phyloP scores from a whole-genome alignment of 495 filamentous ascomycete species.

The Cercophora sp. region DNA sequence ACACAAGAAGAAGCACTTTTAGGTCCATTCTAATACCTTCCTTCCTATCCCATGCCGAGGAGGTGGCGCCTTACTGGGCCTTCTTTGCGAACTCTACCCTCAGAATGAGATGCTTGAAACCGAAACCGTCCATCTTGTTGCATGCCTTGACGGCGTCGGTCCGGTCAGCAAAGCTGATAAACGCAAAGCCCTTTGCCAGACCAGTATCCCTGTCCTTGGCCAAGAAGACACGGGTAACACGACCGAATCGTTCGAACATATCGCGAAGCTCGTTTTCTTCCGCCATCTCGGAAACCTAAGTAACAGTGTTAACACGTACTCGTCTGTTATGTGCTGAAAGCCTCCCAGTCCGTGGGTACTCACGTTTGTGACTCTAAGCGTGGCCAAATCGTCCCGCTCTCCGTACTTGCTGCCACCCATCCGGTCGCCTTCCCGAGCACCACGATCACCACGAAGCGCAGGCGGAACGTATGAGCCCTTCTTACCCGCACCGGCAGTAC shows the following conservation, averaged over 20 bases:
- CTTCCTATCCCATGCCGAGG: too few relatives aligned
- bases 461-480: conserved; percentile 85
- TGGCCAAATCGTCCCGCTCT: conserved; percentile 94
- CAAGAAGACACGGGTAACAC: conserved; percentile 93
- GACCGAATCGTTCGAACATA: conserved; percentile 95
- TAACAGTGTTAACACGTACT: too few relatives aligned
- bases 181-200: conserved; percentile 94
- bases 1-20: too few relatives aligned
- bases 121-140: conserved; percentile 96
- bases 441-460: conserved; percentile 71
- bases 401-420: conserved; percentile 82
- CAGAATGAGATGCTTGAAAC: conserved; percentile 85
- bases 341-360: too few relatives aligned
- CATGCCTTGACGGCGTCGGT: conserved; percentile 85
- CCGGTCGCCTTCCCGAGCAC: conserved; percentile 64
- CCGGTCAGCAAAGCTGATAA: conserved; percentile 91
- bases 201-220: conserved; percentile 96
- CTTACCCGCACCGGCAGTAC: conserved; percentile 61
- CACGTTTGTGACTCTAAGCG: conserved; percentile 94
- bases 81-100: conserved; percentile 91
- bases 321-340: too few relatives aligned
- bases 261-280: conserved; percentile 92
- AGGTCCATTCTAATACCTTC: too few relatives aligned
- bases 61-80: conserved; percentile 48
- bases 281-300: conserved; percentile 89